These are phyloP conservation scores for Boletellus deceptivus DNA, from an alignment of 1,284 basidiomycete species.

Conservation along the genomic window DNA sequence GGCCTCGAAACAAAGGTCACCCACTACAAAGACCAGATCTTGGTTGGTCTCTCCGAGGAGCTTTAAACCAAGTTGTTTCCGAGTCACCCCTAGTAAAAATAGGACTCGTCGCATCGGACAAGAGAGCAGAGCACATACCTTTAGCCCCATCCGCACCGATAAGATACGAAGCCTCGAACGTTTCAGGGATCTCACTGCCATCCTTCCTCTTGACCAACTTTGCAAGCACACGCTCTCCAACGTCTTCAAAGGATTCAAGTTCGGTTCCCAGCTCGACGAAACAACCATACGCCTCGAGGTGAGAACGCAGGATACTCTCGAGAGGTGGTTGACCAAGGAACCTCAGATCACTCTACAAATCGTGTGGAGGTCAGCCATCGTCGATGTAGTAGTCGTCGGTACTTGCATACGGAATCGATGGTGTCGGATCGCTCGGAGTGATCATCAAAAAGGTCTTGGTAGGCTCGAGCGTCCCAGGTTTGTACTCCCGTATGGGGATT, in stretches of 20 bases:
- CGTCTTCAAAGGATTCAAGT: constrained; percentile 35
- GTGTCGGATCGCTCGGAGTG: constrained; percentile 18
- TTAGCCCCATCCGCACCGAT: constrained; percentile 42
- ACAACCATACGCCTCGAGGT: constrained; percentile 27
- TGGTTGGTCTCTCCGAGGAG: constrained; percentile 46
- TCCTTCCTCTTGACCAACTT: constrained; percentile 21
- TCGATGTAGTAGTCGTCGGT: background rate
- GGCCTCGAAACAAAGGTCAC: constrained; percentile 38
- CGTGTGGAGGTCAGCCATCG: background rate
- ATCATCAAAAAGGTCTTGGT: constrained; percentile 10
- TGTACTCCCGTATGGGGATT: constrained; percentile 17
- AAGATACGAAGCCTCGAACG: constrained; percentile 29
- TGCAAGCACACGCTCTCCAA: constrained; percentile 24
- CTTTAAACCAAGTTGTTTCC: constrained; percentile 42
- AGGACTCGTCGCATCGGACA: background rate
- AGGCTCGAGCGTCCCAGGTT: constrained; percentile 18
- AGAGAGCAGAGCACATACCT: background rate
- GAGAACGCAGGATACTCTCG: constrained; percentile 33
- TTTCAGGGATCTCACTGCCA: constrained; percentile 16
- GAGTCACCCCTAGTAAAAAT: constrained; percentile 27
- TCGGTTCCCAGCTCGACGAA: constrained; percentile 34
- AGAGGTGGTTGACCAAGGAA: constrained; percentile 33
- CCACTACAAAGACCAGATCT: constrained; percentile 36
- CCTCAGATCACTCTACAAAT: constrained; percentile 8
- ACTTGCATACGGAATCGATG: constrained; percentile 27